Conservation (phyloP, 371 early-diverging fungal genomes). For the Cokeromyces recurvatus region DNA sequence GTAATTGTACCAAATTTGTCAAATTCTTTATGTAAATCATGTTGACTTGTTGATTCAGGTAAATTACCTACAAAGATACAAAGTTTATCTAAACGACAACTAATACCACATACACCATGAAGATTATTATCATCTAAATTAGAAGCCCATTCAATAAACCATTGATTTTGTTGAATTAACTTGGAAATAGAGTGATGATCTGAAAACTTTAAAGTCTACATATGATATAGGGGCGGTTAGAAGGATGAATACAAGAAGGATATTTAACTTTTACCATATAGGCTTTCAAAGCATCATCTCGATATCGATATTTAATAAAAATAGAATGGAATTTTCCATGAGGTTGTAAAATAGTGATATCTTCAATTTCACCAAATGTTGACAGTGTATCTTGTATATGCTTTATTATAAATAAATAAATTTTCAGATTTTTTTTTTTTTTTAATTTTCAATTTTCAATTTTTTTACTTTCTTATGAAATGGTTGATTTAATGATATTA, state of each 20-base stretch:
- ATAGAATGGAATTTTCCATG: constrained; percentile 51
- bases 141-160: constrained; percentile 72
- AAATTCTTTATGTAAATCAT: constrained; percentile 48
- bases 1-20: constrained; percentile 53
- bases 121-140: constrained; percentile 31
- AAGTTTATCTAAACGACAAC: constrained; percentile 36
- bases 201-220: constrained; percentile 6
- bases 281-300: constrained; percentile 81
- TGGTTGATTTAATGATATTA: constrained; percentile 43
- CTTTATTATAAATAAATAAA: too few species aligned
- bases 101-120: not conserved
- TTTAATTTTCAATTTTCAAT: not conserved
- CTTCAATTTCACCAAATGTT: constrained; percentile 66
- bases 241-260: not conserved
- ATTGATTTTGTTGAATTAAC: constrained; percentile 11
- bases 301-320: constrained; percentile 69
- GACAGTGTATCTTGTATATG: constrained; percentile 6
- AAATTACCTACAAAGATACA: constrained; percentile 74
- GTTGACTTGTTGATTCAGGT: constrained; percentile 44
- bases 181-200: not conserved
- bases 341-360: constrained; percentile 53
- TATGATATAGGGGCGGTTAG: too few species aligned
- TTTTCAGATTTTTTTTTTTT: too few species aligned
- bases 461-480: constrained; percentile 39
- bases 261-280: constrained; percentile 46